Conservation (phyloP, 2,329 filamentous ascomycete genomes). For the Elsinoe arachidis region DNA sequence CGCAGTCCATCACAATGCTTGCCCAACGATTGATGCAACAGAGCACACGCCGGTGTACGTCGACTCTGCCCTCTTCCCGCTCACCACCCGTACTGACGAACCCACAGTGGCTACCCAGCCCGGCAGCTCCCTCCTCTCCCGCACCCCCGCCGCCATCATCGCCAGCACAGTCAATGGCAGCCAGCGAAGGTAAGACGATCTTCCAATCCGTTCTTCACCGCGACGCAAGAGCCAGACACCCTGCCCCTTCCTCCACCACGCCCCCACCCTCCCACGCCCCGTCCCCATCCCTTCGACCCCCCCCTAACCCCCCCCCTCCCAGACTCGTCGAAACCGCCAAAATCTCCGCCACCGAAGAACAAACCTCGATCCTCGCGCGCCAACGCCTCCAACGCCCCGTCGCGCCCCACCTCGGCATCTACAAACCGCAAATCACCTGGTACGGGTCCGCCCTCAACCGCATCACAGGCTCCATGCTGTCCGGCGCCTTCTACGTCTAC, state of each 20-base stretch:
- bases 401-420: constrained; percentile 77
- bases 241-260: neutral
- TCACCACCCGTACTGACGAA: neutral
- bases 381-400: constrained; percentile 78
- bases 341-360: neutral
- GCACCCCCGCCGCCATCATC: constrained; percentile 11
- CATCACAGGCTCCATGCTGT: constrained; percentile 68
- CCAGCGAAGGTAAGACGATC: neutral
- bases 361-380: constrained; percentile 56
- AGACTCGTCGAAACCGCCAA: constrained; percentile 12
- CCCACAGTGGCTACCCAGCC: constrained; percentile 7
- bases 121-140: constrained; percentile 4
- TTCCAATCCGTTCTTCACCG: no score
- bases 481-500: constrained; percentile 70
- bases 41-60: constrained; percentile 8
- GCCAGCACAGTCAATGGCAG: constrained; percentile 6
- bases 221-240: neutral
- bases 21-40: constrained; percentile 11
- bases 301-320: neutral
- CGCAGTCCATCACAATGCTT: constrained; percentile 12
- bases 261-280: neutral
- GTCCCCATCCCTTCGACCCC: neutral
- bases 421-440: constrained; percentile 80
- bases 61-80: neutral
- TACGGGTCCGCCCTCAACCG: constrained; percentile 68